These are phyloP conservation scores for Eucalyptus decipiens DNA, from an alignment of 345 rosid species.

Conservation along the genomic window DNA sequence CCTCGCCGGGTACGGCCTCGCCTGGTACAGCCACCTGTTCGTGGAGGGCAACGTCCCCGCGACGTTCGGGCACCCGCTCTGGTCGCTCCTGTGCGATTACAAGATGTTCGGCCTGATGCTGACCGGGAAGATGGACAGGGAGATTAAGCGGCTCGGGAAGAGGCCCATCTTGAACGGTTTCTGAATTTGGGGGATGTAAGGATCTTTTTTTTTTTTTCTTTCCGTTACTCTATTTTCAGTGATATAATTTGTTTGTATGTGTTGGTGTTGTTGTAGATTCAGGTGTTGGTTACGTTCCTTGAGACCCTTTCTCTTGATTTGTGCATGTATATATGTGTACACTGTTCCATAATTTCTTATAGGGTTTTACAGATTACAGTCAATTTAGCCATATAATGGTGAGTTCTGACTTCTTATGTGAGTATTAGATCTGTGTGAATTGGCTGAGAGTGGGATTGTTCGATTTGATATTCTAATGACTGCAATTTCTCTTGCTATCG, in stretches of 20 bases:
- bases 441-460: neutral
- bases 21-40: slow-evolving; percentile 96
- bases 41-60: slow-evolving; percentile 84
- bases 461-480: neutral
- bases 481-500: neutral
- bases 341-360: neutral
- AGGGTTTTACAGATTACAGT: neutral
- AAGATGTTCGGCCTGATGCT: slow-evolving; percentile 95
- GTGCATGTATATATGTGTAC: neutral
- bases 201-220: neutral
- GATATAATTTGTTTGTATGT: neutral
- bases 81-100: slow-evolving; percentile 79
- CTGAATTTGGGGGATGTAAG: slow-evolving; percentile 4
- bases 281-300: neutral
- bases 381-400: neutral
- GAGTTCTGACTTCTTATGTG: neutral
- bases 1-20: slow-evolving; percentile 62
- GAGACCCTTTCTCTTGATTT: neutral
- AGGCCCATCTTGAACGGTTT: slow-evolving; percentile 63
- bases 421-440: neutral
- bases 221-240: neutral
- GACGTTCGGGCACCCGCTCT: slow-evolving; percentile 76
- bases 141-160: slow-evolving; percentile 93
- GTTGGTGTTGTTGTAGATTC: neutral
- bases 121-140: slow-evolving; percentile 87